phyloP scores from a whole-genome alignment of 352 stramenopile genomes.

The Aphanomyces astaci region DNA sequence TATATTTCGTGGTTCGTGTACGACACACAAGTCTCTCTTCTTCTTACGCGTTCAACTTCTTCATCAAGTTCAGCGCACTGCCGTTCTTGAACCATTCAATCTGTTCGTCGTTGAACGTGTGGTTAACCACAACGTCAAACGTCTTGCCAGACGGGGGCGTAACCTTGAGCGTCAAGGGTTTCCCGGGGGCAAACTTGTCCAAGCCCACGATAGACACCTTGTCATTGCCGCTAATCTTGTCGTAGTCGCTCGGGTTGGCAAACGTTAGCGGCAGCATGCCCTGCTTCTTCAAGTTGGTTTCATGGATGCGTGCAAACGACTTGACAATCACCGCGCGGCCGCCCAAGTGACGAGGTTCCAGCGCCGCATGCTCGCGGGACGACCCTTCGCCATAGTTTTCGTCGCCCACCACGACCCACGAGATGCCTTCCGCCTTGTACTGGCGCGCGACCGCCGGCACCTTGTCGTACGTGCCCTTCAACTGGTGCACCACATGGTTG shows the following conservation, averaged over 20 bases:
- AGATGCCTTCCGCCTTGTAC: conserved; percentile 87
- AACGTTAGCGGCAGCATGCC: conserved; percentile 91
- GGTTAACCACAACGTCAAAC: conserved; percentile 89
- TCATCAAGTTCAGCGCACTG: conserved; percentile 92
- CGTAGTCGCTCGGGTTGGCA: conserved; percentile 87
- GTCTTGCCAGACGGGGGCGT: conserved; percentile 47
- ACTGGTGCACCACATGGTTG: conserved; percentile 89
- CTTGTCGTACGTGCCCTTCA: conserved; percentile 82
- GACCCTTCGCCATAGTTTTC: conserved; percentile 93
- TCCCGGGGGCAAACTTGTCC: conserved; percentile 73
- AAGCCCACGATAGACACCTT: conserved; percentile 87
- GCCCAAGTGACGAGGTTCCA: conserved; percentile 87
- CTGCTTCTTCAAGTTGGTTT: conserved; percentile 95
- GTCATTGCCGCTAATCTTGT: conserved; percentile 88
- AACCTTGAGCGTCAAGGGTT: conserved; percentile 80
- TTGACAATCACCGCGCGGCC: conserved; percentile 88
- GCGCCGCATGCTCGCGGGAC: conserved; percentile 87
- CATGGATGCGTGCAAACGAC: conserved; percentile 92
- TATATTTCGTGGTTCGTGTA: too few relatives aligned
- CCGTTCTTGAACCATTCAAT: conserved; percentile 93
- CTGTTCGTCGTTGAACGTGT: conserved; percentile 93
- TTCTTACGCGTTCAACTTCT: conserved; percentile 77
- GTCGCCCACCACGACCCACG: conserved; percentile 89
- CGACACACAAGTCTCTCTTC: too few relatives aligned
- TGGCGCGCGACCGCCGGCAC: conserved; percentile 81